Base-by-base conservation (phyloP, 148 eudicot species). In the Suaeda aralocaspica region DNA sequence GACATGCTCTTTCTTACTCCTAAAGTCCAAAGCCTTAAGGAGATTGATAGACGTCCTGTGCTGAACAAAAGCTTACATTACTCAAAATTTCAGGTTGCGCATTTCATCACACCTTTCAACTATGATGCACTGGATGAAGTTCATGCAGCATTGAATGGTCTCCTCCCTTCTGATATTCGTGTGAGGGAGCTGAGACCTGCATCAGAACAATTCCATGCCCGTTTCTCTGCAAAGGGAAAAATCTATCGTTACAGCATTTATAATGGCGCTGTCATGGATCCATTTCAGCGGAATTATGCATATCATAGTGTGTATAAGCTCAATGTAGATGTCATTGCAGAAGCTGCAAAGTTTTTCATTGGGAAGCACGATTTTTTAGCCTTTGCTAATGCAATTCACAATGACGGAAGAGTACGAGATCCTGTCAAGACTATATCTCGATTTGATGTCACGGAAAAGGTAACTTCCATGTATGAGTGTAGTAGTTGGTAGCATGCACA, bases 141-240 rank as follows among this genome's bases (percentile, higher is more conserved):
- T 73, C 96, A 93, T 74, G 86, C 85, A 55, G 95, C 95, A 52
- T 66, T 93, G 48, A 90, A 90, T 81, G 98, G 98, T 78, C 83
- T 88, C 75, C 96, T 93, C 66, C 98, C 95, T 15, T 55, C 90
- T 64, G 98, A 93, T 74, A 85, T 93, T 69, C 88, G 95, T 66
- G 82, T 93, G 52, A 77, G 85, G 79, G 92, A 90, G 81, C 65
- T 93, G 36, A 85, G 92, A 80, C 83, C 96, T 15, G 96, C 92
- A 21, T 61, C 78, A 24, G 89, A 89, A 64, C 88, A 90, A 74
- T 93, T 93, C 75, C 96, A 90, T 79, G 96, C 96, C 49, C 89
- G 92, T 24, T 93, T 90, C 78, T 93, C 96, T 62, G 86, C 86
- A 42, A 83, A 44, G 61, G 82, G 91, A 76, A 93, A 93, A 89